phyloP scores from a whole-genome alignment of 1,139 yeast species.

The Entelexis paramagnoliae region DNA sequence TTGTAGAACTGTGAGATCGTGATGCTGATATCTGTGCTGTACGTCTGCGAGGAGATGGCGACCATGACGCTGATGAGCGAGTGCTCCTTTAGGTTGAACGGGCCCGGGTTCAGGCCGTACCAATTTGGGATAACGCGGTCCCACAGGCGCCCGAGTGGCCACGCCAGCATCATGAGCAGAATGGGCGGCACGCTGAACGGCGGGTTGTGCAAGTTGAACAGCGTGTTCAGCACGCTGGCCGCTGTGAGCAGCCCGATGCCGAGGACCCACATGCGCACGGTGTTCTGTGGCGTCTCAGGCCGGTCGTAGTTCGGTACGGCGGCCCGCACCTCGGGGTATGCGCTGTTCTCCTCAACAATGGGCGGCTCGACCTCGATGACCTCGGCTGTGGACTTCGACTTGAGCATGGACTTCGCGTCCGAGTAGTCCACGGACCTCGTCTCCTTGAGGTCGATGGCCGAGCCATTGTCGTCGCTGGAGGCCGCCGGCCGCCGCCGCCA shows the following conservation, averaged over 20 bases:
- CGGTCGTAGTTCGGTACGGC: slow-evolving; percentile 57
- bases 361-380: slow-evolving; percentile 5
- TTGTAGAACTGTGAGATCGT: slow-evolving; percentile 46
- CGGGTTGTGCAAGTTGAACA: slow-evolving; percentile 52
- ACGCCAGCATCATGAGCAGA: slow-evolving; percentile 52
- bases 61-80: slow-evolving; percentile 51
- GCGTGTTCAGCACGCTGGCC: slow-evolving; percentile 50
- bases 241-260: slow-evolving; percentile 44
- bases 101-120: slow-evolving; percentile 44
- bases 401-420: not conserved
- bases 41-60: slow-evolving; percentile 36
- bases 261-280: slow-evolving; percentile 52
- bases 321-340: slow-evolving; percentile 61
- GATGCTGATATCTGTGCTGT: slow-evolving; percentile 49
- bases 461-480: not conserved
- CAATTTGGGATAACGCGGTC: slow-evolving; percentile 40
- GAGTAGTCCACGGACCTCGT: not conserved
- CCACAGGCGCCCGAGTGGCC: slow-evolving; percentile 53
- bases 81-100: slow-evolving; percentile 56
- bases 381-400: not conserved
- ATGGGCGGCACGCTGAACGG: slow-evolving; percentile 44
- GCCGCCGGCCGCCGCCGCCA: not conserved
- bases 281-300: slow-evolving; percentile 45
- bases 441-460: not conserved
- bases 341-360: slow-evolving; percentile 37